phyloP scores from a whole-genome alignment of 257 asterid species.

The Eustoma russellianum region DNA sequence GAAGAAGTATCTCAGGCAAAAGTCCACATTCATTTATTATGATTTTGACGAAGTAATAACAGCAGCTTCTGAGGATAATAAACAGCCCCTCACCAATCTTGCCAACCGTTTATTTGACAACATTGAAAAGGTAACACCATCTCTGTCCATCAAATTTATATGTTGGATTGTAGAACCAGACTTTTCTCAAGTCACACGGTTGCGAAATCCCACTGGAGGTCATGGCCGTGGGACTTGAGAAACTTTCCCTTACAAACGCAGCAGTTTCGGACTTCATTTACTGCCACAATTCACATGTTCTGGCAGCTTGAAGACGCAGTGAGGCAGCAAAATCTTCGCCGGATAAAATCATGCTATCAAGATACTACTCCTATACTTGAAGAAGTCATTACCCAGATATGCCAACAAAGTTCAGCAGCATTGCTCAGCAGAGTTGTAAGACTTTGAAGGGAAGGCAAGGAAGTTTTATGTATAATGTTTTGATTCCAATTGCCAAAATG shows the following conservation, averaged over 20 bases:
- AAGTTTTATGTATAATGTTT: too few species aligned
- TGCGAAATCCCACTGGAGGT: too few species aligned
- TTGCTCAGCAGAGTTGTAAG: too few species aligned
- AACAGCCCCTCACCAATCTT: constrained; percentile 48
- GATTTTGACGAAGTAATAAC: constrained; percentile 71
- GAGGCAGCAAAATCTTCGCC: constrained; percentile 33
- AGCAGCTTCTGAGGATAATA: constrained; percentile 42
- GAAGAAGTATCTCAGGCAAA: constrained; percentile 45
- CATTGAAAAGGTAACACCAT: constrained; percentile 44
- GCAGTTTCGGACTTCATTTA: too few species aligned
- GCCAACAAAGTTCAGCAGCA: constrained; percentile 19
- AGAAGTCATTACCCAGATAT: constrained; percentile 62
- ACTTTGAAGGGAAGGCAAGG: too few species aligned
- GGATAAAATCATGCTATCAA: constrained; percentile 36
- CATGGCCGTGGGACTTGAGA: too few species aligned
- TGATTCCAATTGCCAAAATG: too few species aligned
- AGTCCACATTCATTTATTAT: constrained; percentile 63
- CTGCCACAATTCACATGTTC: not conserved
- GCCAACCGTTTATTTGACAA: constrained; percentile 75
- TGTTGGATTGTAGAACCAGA: too few species aligned
- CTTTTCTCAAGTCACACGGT: too few species aligned
- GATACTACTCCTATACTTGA: constrained; percentile 46
- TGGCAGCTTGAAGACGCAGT: constrained; percentile 61
- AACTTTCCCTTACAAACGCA: too few species aligned
- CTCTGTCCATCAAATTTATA: too few species aligned